Evolutionary conservation across 2,329 filamentous ascomycete species (phyloP).

Genomic region (Fusarium drepaniforme): DNA sequence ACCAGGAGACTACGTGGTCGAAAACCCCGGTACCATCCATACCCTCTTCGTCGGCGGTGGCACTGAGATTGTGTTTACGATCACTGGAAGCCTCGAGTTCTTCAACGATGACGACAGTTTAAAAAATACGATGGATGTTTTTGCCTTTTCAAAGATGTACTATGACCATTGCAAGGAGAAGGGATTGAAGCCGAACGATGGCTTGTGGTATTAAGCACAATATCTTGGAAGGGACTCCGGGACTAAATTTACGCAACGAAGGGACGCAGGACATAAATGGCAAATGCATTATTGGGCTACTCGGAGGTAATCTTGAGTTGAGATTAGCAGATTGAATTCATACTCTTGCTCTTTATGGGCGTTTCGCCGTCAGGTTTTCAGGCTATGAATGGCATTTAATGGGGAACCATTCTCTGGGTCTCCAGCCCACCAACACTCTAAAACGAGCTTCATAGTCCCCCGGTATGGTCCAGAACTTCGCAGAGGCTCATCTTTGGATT

Average conservation of each 20-base stretch:
- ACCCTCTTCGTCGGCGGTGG: conserved; percentile 38
- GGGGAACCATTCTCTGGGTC: neutral
- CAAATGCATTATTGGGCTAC: neutral
- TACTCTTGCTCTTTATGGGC: neutral
- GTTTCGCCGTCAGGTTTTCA: neutral
- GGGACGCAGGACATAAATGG: neutral
- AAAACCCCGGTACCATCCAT: conserved; percentile 42
- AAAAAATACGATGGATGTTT: conserved; percentile 38
- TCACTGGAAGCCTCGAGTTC: conserved; percentile 43
- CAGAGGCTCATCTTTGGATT: neutral
- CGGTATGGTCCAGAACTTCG: neutral
- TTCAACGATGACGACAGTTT: conserved; percentile 41
- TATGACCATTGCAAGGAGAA: conserved; percentile 32
- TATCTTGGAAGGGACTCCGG: neutral
- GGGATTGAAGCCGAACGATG: conserved; percentile 31
- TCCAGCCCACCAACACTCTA: neutral
- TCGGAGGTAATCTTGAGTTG: neutral
- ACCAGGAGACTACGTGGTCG: conserved; percentile 42
- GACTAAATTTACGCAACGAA: neutral
- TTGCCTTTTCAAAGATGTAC: conserved; percentile 39
- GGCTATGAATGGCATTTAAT: neutral
- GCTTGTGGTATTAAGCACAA: conserved; percentile 20
- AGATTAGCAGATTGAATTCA: neutral
- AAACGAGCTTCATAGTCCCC: neutral
- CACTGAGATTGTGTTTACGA: conserved; percentile 42